Percentiles rank a stretch among this genome's conserved stretches.
Conservation (phyloP, 1,284 basidiomycete species). For the Salmacisia buchloeana region DNA sequence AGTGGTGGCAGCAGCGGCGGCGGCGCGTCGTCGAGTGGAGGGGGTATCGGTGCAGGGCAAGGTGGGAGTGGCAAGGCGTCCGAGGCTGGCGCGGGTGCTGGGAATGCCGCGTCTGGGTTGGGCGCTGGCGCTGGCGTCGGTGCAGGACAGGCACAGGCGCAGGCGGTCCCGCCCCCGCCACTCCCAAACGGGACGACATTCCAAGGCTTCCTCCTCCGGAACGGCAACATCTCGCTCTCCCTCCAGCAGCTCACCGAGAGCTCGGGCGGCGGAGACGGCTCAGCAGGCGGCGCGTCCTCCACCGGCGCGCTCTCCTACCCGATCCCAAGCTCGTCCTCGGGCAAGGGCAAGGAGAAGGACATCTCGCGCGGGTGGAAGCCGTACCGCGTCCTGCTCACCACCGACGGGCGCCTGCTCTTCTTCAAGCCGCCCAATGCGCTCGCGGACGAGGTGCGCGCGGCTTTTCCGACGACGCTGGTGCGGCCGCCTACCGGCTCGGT, state of each 20-base stretch:
- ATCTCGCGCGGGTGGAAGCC: slow-evolving; percentile 48
- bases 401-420: slow-evolving; percentile 38
- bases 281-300: background rate
- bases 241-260: slow-evolving; percentile 29
- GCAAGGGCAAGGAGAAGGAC: slow-evolving; percentile 37
- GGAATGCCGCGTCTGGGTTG: background rate
- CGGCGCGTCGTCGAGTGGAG: no score
- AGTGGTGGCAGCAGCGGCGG: background rate
- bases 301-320: no score
- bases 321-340: no score
- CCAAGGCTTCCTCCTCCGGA: slow-evolving; percentile 40
- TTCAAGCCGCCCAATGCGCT: slow-evolving; percentile 43
- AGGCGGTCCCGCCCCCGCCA: slow-evolving; percentile 4
- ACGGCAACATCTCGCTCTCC: slow-evolving; percentile 36
- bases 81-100: background rate
- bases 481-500: slow-evolving; percentile 3
- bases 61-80: background rate
- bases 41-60: background rate
- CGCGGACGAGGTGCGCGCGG: slow-evolving; percentile 39
- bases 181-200: slow-evolving; percentile 28
- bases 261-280: background rate
- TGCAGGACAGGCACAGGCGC: background rate
- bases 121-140: background rate
- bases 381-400: slow-evolving; percentile 38
- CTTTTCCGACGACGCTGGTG: slow-evolving; percentile 30